Evolutionary conservation across 768 basidiomycete genomes (phyloP).

Genomic region (Lactarius deliciosus): DNA sequence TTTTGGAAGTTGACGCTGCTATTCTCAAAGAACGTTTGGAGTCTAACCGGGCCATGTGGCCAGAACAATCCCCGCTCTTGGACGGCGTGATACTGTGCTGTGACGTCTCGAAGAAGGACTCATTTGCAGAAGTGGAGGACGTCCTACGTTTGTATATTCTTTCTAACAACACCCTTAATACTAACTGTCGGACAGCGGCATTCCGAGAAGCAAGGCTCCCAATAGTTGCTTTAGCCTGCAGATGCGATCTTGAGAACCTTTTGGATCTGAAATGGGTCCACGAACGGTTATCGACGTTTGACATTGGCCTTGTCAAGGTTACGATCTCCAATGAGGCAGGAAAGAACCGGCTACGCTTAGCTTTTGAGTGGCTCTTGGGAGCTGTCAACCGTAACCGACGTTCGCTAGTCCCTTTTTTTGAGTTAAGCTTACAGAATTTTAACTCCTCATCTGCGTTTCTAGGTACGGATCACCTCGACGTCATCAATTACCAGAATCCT

Average conservation of each 20-base stretch:
- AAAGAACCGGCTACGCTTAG: slow-evolving; percentile 68
- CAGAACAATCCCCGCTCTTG: slow-evolving; percentile 55
- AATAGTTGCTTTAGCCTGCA: slow-evolving; percentile 81
- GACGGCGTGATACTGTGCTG: slow-evolving; percentile 88
- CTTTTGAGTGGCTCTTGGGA: slow-evolving; percentile 73
- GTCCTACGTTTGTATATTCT: slow-evolving; percentile 63
- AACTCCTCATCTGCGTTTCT: slow-evolving; percentile 1
- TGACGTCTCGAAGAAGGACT: slow-evolving; percentile 61
- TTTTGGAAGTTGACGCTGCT: slow-evolving; percentile 38
- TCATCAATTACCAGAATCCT: slow-evolving; percentile 59
- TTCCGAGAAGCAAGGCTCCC: slow-evolving; percentile 59
- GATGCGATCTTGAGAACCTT: slow-evolving; percentile 64
- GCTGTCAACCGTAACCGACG: slow-evolving; percentile 45
- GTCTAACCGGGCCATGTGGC: slow-evolving; percentile 42
- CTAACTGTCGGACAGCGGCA: slow-evolving; percentile 44
- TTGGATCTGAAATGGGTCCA: slow-evolving; percentile 58
- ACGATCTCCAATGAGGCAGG: slow-evolving; percentile 55
- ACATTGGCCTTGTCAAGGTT: slow-evolving; percentile 79
- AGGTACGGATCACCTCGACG: slow-evolving; percentile 28
- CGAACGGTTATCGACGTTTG: slow-evolving; percentile 55
- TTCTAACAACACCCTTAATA: slow-evolving; percentile 13
- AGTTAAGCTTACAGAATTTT: neutral
- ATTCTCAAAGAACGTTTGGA: slow-evolving; percentile 35
- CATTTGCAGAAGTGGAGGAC: slow-evolving; percentile 64
- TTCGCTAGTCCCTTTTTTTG: neutral